Conservation (phyloP, 2,329 filamentous ascomycete genomes). For the Talaromyces sp. region DNA sequence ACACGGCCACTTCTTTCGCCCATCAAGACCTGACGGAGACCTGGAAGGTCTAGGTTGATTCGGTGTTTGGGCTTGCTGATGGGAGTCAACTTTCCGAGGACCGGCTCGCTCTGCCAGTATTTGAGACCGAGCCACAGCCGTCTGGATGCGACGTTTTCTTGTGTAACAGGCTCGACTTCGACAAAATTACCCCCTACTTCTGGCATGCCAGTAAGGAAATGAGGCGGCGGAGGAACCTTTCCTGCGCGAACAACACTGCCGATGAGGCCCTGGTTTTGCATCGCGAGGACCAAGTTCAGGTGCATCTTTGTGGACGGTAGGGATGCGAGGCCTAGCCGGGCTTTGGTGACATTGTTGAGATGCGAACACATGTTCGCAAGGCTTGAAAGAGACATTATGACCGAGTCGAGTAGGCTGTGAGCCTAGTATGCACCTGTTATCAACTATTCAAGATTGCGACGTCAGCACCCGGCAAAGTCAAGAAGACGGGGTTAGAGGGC, state of each 20-base stretch:
- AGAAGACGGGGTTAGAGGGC: background rate
- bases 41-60: conserved; percentile 60
- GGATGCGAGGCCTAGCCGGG: conserved; percentile 79
- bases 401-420: conserved; percentile 4
- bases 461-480: background rate
- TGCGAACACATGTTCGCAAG: conserved; percentile 82
- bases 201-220: conserved; percentile 50
- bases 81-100: conserved; percentile 62
- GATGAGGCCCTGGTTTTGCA: conserved; percentile 80
- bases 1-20: conserved; percentile 65
- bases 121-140: conserved; percentile 86
- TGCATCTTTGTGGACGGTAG: conserved; percentile 77
- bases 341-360: conserved; percentile 81
- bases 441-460: background rate
- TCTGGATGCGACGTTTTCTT: conserved; percentile 66
- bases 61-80: conserved; percentile 71
- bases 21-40: conserved; percentile 62
- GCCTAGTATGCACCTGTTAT: background rate
- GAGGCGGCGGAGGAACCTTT: conserved; percentile 50
- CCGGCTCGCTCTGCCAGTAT: conserved; percentile 79
- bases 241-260: conserved; percentile 73
- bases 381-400: conserved; percentile 66
- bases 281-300: conserved; percentile 66
- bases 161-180: conserved; percentile 53
- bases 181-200: conserved; percentile 34